Evolutionary conservation across 306 rosid genomes (phyloP).

Genomic region (Myrica gale): DNA sequence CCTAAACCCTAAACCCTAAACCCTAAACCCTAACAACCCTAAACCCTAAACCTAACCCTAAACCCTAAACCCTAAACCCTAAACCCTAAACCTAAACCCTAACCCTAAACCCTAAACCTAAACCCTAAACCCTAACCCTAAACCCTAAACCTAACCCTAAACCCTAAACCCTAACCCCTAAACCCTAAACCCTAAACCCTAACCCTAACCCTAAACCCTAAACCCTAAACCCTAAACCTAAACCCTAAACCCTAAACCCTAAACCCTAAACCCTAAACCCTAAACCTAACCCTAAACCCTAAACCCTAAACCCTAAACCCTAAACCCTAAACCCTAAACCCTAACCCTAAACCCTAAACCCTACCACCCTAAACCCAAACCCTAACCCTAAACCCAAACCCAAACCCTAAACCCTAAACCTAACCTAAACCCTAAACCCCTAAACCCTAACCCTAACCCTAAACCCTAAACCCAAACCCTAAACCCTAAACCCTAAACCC

Average conservation of each 20-base stretch:
- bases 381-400: conserved; percentile 22
- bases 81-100: conserved; percentile 10
- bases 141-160: conserved; percentile 26
- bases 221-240: conserved; percentile 8
- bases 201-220: conserved; percentile 15
- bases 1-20: conserved; percentile 29
- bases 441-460: conserved; percentile 29
- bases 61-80: conserved; percentile 18
- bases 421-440: conserved; percentile 20
- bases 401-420: conserved; percentile 24
- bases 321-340: conserved; percentile 11
- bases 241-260: conserved; percentile 13
- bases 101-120: too few relatives aligned
- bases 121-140: conserved; percentile 21
- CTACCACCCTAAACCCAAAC: conserved; percentile 10
- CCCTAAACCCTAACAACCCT: conserved; percentile 24
- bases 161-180: conserved; percentile 24
- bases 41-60: conserved; percentile 13
- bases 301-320: conserved; percentile 18
- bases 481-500: conserved; percentile 24
- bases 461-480: conserved; percentile 30
- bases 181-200: conserved; percentile 26
- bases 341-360: conserved; percentile 17
- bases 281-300: conserved; percentile 6
- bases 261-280: conserved; percentile 1